A percentile compares a stretch with the other conserved stretches of the same genome.
These are phyloP conservation scores for Gillenia trifoliata DNA, from an alignment of 306 rosid species.

Conservation along the genomic window DNA sequence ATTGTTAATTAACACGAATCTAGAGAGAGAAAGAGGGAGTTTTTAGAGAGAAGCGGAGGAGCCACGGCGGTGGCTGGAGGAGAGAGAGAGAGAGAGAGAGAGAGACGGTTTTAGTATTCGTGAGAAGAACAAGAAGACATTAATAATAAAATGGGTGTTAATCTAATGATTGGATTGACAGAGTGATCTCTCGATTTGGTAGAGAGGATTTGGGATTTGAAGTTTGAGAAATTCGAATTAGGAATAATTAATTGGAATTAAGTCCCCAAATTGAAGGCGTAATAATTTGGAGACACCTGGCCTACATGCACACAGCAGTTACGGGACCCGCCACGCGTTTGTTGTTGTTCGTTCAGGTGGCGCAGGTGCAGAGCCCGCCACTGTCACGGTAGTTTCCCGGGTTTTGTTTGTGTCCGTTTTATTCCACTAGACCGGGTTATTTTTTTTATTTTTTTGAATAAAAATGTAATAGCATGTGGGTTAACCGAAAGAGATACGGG, in stretches of 20 bases:
- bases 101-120: not conserved
- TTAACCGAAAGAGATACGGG: too few relatives aligned
- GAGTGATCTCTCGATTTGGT: slow-evolving; percentile 8
- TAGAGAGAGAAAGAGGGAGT: not conserved
- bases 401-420: not conserved
- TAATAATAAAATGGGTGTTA: not conserved
- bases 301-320: slow-evolving; percentile 15
- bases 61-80: not conserved
- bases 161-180: slow-evolving; percentile 19
- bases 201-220: not conserved
- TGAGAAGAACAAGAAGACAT: not conserved
- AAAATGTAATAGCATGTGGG: too few relatives aligned
- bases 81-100: not conserved
- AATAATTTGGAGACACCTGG: slow-evolving; percentile 24
- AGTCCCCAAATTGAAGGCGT: not conserved
- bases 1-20: not conserved
- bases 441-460: too few relatives aligned
- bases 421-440: not conserved
- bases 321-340: slow-evolving; percentile 10
- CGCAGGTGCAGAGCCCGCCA: not conserved
- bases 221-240: not conserved
- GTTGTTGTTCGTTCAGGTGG: not conserved
- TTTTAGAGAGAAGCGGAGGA: not conserved
- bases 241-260: too few relatives aligned
- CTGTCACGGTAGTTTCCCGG: not conserved